Percentiles rank a stretch among this genome's conserved stretches.
Evolutionary conservation across 768 basidiomycete genomes (phyloP).

Genomic region (Termitomyces sp.): DNA sequence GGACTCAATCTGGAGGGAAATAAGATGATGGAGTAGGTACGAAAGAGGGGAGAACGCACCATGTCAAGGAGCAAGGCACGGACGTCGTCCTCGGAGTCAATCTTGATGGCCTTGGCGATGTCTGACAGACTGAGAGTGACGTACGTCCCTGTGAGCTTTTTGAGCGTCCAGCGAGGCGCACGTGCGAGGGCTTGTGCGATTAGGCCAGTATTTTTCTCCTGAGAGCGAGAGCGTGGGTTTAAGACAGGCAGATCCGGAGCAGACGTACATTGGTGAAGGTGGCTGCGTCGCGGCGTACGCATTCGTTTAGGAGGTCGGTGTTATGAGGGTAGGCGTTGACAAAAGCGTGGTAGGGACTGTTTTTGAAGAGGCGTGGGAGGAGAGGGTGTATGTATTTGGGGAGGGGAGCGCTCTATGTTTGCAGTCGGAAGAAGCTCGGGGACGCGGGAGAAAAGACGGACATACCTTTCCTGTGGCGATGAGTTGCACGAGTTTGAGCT

Average conservation of each 20-base stretch:
- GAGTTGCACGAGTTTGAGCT: constrained; percentile 72
- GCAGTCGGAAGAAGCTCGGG: background rate
- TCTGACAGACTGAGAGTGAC: constrained; percentile 71
- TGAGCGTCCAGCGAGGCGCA: constrained; percentile 74
- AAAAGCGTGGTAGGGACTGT: constrained; percentile 59
- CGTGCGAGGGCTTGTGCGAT: constrained; percentile 59
- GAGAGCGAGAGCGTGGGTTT: background rate
- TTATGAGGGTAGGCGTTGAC: constrained; percentile 63
- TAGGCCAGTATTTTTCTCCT: constrained; percentile 76
- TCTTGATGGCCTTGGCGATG: constrained; percentile 53
- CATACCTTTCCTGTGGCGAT: constrained; percentile 70
- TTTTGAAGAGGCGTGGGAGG: constrained; percentile 59
- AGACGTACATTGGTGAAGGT: constrained; percentile 47
- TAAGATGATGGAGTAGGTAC: background rate
- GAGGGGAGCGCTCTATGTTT: constrained; percentile 35
- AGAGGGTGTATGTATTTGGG: constrained; percentile 71
- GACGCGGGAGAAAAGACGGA: background rate
- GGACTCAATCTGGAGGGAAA: constrained; percentile 52
- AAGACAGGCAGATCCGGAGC: background rate
- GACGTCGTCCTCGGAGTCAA: constrained; percentile 49
- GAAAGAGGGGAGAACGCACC: constrained; percentile 36
- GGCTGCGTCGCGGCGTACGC: constrained; percentile 51
- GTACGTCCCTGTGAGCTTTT: constrained; percentile 79
- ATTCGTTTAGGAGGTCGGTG: constrained; percentile 33
- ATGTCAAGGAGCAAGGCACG: constrained; percentile 62